Percentiles rank a stretch among this genome's conserved stretches.
phyloP scores from a whole-genome alignment of 75 land plant genomes.

The Picea glauca region DNA sequence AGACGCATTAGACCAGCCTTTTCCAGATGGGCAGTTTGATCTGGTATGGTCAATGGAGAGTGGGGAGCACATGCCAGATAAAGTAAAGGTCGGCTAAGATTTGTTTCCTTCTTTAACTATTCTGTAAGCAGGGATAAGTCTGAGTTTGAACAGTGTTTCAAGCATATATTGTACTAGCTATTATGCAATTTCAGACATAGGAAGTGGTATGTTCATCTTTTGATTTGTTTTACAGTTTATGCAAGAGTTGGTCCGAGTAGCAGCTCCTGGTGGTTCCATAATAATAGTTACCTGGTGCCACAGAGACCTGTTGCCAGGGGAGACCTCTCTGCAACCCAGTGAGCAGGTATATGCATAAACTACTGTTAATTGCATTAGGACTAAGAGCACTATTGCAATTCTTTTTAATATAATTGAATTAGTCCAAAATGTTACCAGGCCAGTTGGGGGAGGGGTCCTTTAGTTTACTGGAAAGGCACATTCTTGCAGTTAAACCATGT shows the following conservation, averaged over 20 bases:
- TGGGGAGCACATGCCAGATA: constrained; percentile 99
- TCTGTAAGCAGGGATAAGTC: background rate
- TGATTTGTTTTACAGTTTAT: constrained; percentile 55
- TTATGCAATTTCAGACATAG: no score
- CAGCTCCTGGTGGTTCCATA: constrained; percentile 88
- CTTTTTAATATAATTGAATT: background rate
- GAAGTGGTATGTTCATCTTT: no score
- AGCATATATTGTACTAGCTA: no score
- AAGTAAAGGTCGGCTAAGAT: constrained; percentile 56
- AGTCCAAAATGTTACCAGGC: background rate
- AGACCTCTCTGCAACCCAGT: constrained; percentile 55
- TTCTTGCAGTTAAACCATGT: no score
- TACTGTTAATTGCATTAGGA: background rate
- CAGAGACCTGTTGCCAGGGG: constrained; percentile 75
- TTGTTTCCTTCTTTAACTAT: background rate
- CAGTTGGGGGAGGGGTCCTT: no score
- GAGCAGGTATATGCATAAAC: constrained; percentile 36
- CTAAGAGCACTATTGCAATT: background rate
- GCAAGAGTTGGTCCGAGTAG: constrained; percentile 79
- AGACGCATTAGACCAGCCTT: constrained; percentile 90
- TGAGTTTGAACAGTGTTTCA: no score
- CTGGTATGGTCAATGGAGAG: constrained; percentile 99
- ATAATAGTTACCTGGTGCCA: constrained; percentile 99
- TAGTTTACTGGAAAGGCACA: no score
- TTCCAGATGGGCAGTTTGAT: constrained; percentile 82